Conservation (phyloP, 2,329 filamentous ascomycete genomes). For the Lanzia echinophila region DNA sequence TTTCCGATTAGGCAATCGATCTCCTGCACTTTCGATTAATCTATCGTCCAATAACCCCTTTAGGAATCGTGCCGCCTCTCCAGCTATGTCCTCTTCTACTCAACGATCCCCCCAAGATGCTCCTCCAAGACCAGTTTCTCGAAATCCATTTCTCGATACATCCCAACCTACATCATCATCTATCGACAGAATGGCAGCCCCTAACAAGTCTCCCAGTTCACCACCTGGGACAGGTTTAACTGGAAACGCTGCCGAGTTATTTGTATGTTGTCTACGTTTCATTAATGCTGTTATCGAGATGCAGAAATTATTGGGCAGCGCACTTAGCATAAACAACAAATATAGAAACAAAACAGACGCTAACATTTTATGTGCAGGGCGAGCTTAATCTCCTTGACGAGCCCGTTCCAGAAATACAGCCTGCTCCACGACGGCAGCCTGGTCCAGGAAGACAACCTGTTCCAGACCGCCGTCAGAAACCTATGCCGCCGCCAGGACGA, state of each 20-base stretch:
- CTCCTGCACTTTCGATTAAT: slow-evolving; percentile 53
- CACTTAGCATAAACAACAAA: not conserved
- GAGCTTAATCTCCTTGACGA: slow-evolving; percentile 61
- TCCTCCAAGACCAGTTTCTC: slow-evolving; percentile 54
- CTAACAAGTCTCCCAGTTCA: slow-evolving; percentile 31
- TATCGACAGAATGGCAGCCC: slow-evolving; percentile 44
- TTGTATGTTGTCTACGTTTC: slow-evolving; percentile 51
- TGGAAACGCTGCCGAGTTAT: slow-evolving; percentile 61
- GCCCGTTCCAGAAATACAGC: slow-evolving; percentile 30
- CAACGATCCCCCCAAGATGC: slow-evolving; percentile 52
- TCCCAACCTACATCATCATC: slow-evolving; percentile 28
- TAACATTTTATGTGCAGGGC: slow-evolving; percentile 44
- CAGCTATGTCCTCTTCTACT: slow-evolving; percentile 36
- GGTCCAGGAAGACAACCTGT: slow-evolving; percentile 15
- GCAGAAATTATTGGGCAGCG: not conserved
- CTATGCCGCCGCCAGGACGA: slow-evolving; percentile 24
- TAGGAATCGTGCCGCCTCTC: slow-evolving; percentile 65
- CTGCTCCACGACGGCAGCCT: too few relatives aligned
- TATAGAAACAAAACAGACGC: slow-evolving; percentile 1
- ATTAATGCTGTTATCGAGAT: not conserved
- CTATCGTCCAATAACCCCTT: slow-evolving; percentile 73
- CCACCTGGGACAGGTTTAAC: slow-evolving; percentile 38
- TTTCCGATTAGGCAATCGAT: slow-evolving; percentile 28
- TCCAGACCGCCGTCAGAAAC: slow-evolving; percentile 30
- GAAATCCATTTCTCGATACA: slow-evolving; percentile 68